Percentiles rank a stretch among this genome's conserved stretches.
phyloP scores from a whole-genome alignment of 1,284 basidiomycete genomes.

The Cryptococcus floricola region DNA sequence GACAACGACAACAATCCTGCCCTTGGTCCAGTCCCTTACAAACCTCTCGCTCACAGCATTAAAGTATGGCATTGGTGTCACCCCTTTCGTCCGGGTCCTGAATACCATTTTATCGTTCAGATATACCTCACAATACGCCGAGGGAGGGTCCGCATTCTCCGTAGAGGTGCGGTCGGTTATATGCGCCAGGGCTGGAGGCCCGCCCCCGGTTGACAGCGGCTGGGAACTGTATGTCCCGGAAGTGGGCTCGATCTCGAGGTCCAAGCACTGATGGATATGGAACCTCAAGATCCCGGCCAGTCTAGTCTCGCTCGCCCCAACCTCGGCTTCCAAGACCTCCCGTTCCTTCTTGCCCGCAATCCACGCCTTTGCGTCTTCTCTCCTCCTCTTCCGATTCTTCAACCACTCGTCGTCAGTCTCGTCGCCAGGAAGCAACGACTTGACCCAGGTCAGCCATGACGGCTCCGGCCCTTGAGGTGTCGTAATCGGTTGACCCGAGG shows the following conservation, averaged over 20 bases:
- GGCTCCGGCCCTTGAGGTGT: constrained; percentile 9
- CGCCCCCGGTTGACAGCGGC: constrained; percentile 33
- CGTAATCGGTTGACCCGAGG: background rate
- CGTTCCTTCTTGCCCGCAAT: constrained; percentile 45
- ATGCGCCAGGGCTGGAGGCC: constrained; percentile 41
- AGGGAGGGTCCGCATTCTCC: constrained; percentile 46
- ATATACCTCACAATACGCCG: constrained; percentile 49
- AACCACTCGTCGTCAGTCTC: constrained; percentile 30
- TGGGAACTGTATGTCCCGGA: constrained; percentile 38
- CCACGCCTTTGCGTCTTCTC: constrained; percentile 43
- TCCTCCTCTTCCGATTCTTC: constrained; percentile 30
- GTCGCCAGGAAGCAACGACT: constrained; percentile 10
- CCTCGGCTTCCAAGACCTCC: constrained; percentile 46
- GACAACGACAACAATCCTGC: constrained; percentile 55
- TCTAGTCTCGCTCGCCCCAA: constrained; percentile 32
- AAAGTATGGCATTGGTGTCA: constrained; percentile 50
- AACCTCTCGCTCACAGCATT: constrained; percentile 53
- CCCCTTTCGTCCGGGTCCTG: constrained; percentile 50
- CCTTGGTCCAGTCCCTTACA: constrained; percentile 50
- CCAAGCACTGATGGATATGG: constrained; percentile 46
- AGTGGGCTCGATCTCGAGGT: constrained; percentile 41
- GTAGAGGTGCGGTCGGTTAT: constrained; percentile 38
- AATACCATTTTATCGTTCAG: constrained; percentile 52
- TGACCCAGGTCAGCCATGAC: constrained; percentile 35
- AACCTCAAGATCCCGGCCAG: constrained; percentile 45